A percentile compares a stretch with the other conserved stretches of the same genome.
Conservation (phyloP, 2,329 filamentous ascomycete genomes). For the Beauveria bassiana region DNA sequence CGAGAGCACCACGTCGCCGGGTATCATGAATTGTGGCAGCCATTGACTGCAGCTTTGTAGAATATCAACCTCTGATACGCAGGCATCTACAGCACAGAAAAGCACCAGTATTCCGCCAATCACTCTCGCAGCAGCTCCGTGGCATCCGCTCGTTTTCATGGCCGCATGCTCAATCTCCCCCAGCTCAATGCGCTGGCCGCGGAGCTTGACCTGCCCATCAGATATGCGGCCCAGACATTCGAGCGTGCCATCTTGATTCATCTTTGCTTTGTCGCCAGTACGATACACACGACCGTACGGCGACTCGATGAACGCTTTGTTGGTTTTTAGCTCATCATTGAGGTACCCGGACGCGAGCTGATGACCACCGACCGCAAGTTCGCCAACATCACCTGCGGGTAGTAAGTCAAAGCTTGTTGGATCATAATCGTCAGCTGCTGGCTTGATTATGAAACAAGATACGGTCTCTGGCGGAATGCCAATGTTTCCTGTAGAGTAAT, state of each 20-base stretch:
- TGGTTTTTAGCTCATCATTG: constrained; percentile 70
- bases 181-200: constrained; percentile 75
- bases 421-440: constrained; percentile 25
- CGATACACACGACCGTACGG: constrained; percentile 67
- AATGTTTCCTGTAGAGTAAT: constrained; percentile 58
- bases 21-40: constrained; percentile 80
- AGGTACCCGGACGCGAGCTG: constrained; percentile 78
- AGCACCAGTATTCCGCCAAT: constrained; percentile 62
- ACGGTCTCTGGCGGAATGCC: constrained; percentile 75
- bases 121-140: constrained; percentile 59
- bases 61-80: constrained; percentile 34
- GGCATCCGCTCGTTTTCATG: constrained; percentile 52
- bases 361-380: constrained; percentile 71
- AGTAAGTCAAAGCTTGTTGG: constrained; percentile 42
- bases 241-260: constrained; percentile 60
- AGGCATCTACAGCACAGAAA: constrained; percentile 55
- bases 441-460: constrained; percentile 62
- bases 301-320: constrained; percentile 60
- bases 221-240: constrained; percentile 77
- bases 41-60: constrained; percentile 58
- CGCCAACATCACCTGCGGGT: constrained; percentile 61
- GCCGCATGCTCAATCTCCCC: constrained; percentile 70
- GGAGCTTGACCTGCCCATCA: constrained; percentile 76
- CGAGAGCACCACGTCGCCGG: constrained; percentile 60
- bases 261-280: constrained; percentile 74